Evolutionary conservation across 495 filamentous ascomycete genomes (phyloP).

Genomic region (Penicillium riverlandense): DNA sequence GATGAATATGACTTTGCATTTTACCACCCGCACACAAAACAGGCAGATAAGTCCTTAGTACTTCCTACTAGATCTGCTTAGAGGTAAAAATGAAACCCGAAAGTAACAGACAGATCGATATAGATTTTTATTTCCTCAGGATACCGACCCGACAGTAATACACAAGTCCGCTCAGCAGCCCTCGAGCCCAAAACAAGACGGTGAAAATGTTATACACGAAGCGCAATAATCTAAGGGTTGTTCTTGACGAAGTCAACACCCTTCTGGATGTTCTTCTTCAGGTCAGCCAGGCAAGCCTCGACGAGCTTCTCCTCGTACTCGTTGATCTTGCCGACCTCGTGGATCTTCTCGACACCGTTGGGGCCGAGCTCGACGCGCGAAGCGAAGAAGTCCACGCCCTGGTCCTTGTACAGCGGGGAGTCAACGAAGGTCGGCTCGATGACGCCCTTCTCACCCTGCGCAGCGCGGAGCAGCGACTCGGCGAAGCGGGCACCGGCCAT

Average conservation of each 20-base stretch:
- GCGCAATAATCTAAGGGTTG: slow-evolving; percentile 51
- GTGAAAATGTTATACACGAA: slow-evolving; percentile 14
- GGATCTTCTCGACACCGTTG: slow-evolving; percentile 90
- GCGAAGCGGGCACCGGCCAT: slow-evolving; percentile 98
- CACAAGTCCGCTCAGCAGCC: slow-evolving; percentile 2
- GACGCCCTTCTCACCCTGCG: slow-evolving; percentile 90
- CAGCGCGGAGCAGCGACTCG: slow-evolving; percentile 85
- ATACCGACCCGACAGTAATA: slow-evolving; percentile 19
- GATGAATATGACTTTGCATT: no score
- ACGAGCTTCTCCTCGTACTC: slow-evolving; percentile 83
- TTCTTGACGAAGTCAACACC: slow-evolving; percentile 61
- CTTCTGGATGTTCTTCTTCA: slow-evolving; percentile 86
- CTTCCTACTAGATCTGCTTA: no score
- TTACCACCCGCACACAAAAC: no score
- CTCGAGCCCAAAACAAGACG: background rate
- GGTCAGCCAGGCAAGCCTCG: slow-evolving; percentile 72
- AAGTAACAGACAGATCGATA: slow-evolving; percentile 4
- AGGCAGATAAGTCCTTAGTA: no score
- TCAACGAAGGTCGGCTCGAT: slow-evolving; percentile 96
- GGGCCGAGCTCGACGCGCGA: slow-evolving; percentile 91
- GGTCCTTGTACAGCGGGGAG: slow-evolving; percentile 93
- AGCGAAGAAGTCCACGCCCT: slow-evolving; percentile 93
- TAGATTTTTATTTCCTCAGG: background rate
- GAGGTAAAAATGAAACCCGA: no score
- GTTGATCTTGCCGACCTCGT: slow-evolving; percentile 72